Conservation (phyloP, 306 rosid species). For the Begonia masoniana region DNA sequence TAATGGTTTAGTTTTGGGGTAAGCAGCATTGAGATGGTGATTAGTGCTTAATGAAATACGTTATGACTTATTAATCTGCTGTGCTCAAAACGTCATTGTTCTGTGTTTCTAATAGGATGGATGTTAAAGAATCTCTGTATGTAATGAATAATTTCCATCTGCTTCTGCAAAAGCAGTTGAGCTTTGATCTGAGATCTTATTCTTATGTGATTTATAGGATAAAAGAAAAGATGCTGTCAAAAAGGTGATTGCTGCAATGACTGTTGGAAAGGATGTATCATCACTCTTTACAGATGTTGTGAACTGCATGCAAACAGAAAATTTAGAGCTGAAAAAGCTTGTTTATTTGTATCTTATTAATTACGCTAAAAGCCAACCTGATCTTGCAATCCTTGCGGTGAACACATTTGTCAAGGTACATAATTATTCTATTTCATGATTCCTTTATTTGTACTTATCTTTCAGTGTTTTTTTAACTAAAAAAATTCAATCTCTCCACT, state of each 20-base stretch:
- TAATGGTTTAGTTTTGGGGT: too few relatives aligned
- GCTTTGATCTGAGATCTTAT: background rate
- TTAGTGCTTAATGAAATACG: too few relatives aligned
- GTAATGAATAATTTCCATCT: background rate
- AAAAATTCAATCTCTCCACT: background rate
- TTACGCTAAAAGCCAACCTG: constrained; percentile 99
- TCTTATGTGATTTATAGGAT: constrained; percentile 39
- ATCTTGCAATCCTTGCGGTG: constrained; percentile 93
- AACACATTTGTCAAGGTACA: constrained; percentile 97
- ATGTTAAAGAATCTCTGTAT: too few relatives aligned
- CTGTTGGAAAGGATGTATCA: constrained; percentile 98
- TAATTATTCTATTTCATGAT: background rate
- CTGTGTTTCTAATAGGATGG: too few relatives aligned
- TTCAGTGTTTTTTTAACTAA: background rate
- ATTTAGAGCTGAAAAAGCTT: constrained; percentile 92
- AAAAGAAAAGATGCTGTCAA: constrained; percentile 99
- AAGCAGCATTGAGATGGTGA: too few relatives aligned
- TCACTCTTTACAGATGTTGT: constrained; percentile 95
- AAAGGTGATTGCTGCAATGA: constrained; percentile 99
- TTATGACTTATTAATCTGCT: too few relatives aligned
- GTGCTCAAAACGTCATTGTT: too few relatives aligned
- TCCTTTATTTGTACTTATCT: background rate
- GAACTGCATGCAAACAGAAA: constrained; percentile 98
- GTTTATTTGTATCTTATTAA: constrained; percentile 91
- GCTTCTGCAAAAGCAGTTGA: constrained; percentile 3